Percentiles rank a stretch among this genome's conserved stretches.
phyloP scores from a whole-genome alignment of 768 basidiomycete genomes.

The Vararia minispora region DNA sequence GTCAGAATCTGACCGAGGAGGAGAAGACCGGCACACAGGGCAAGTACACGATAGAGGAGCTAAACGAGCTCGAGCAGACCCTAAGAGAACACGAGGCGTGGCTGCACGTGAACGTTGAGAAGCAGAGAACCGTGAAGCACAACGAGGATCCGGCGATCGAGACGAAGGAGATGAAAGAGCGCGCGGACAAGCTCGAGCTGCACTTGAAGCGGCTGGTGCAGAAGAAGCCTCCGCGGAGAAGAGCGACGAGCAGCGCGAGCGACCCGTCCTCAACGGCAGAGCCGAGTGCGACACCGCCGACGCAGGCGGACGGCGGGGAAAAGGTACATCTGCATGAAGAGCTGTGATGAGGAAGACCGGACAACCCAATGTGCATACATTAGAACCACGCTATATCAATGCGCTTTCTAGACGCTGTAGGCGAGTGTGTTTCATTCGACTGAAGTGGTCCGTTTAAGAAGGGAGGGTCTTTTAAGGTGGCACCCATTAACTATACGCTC shows the following conservation, averaged over 20 bases:
- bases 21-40: slow-evolving; percentile 47
- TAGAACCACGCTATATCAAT: no score
- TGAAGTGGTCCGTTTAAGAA: no score
- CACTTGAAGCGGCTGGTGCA: slow-evolving; percentile 57
- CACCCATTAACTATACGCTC: no score
- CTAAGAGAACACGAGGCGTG: slow-evolving; percentile 75
- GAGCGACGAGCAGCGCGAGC: slow-evolving; percentile 29
- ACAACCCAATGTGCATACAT: no score
- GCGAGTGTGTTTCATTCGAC: no score
- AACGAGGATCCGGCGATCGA: slow-evolving; percentile 82
- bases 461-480: no score
- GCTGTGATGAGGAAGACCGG: no score
- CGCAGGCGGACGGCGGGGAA: no score
- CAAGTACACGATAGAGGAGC: slow-evolving; percentile 82
- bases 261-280: slow-evolving; percentile 19
- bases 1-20: slow-evolving; percentile 60
- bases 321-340: no score
- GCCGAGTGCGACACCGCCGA: slow-evolving; percentile 4
- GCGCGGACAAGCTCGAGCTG: slow-evolving; percentile 70
- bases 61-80: slow-evolving; percentile 65
- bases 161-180: slow-evolving; percentile 75
- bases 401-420: no score
- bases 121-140: slow-evolving; percentile 62
- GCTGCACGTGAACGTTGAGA: slow-evolving; percentile 73
- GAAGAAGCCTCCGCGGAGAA: slow-evolving; percentile 56